Evolutionary conservation across 2,329 filamentous ascomycete genomes (phyloP).

Genomic region (Sphaerostilbella broomeana): DNA sequence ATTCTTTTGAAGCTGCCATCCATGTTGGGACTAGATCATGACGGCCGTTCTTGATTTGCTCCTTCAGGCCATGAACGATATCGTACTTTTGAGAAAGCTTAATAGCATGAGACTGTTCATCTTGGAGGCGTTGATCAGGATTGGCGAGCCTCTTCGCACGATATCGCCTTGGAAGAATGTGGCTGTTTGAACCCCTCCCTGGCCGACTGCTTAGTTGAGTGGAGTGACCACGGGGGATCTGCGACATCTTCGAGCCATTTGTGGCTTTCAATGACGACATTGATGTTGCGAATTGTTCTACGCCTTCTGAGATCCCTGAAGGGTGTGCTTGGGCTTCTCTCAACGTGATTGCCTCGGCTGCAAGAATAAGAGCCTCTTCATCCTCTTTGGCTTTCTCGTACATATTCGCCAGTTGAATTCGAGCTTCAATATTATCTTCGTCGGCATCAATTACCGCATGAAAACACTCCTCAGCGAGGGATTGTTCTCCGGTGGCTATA

Average conservation of each 20-base stretch:
- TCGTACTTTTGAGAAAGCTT: constrained; percentile 37
- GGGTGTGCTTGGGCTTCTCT: constrained; percentile 40
- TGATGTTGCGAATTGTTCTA: constrained; percentile 2
- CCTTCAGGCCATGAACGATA: constrained; percentile 36
- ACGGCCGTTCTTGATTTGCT: constrained; percentile 36
- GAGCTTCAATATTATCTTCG: constrained; percentile 64
- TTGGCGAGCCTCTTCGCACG: constrained; percentile 41
- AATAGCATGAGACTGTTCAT: constrained; percentile 36
- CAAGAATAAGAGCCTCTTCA: constrained; percentile 69
- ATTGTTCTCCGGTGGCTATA: constrained; percentile 53
- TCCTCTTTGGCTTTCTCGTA: constrained; percentile 70
- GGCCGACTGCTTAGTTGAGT: too few species aligned
- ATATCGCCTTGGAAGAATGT: constrained; percentile 33
- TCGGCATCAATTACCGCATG: constrained; percentile 68
- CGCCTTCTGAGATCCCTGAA: constrained; percentile 13
- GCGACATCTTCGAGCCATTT: constrained; percentile 2
- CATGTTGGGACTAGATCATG: constrained; percentile 42
- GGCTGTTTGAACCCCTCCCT: too few species aligned
- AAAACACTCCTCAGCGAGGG: constrained; percentile 71
- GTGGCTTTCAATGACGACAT: not conserved
- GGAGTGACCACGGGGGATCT: constrained; percentile 3
- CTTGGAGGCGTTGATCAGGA: constrained; percentile 37
- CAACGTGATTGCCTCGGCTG: constrained; percentile 66
- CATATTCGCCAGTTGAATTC: constrained; percentile 73
- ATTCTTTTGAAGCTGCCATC: constrained; percentile 52